A percentile compares a stretch with the other conserved stretches of the same genome.
These are phyloP conservation scores for Kandelia obovata DNA, from an alignment of 345 rosid genomes.

Conservation along the genomic window DNA sequence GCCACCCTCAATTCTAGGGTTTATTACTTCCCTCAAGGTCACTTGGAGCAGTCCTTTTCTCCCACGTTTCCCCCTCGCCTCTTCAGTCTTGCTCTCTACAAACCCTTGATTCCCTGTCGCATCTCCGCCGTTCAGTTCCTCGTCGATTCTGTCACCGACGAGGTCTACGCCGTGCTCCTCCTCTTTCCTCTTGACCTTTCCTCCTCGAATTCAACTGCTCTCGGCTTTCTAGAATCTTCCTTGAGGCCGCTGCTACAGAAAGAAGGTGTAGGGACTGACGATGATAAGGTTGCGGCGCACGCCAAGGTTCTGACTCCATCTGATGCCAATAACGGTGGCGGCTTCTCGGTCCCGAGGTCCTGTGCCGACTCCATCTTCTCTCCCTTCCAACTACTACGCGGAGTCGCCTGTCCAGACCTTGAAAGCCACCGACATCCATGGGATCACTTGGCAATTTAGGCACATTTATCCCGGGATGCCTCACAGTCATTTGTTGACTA, in stretches of 20 bases:
- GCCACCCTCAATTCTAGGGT: slow-evolving; percentile 63
- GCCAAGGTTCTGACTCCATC: slow-evolving; percentile 81
- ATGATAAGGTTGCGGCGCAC: slow-evolving; percentile 44
- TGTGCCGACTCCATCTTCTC: slow-evolving; percentile 92
- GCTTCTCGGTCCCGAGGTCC: slow-evolving; percentile 89
- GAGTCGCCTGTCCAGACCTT: slow-evolving; percentile 87
- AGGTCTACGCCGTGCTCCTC: slow-evolving; percentile 53
- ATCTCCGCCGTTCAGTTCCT: slow-evolving; percentile 52
- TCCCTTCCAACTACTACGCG: slow-evolving; percentile 56
- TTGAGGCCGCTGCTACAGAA: background rate
- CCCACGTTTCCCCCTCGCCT: slow-evolving; percentile 19
- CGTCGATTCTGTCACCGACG: slow-evolving; percentile 72
- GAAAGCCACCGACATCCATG: slow-evolving; percentile 62
- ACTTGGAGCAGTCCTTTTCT: slow-evolving; percentile 54
- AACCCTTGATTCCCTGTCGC: slow-evolving; percentile 38
- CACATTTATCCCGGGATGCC: slow-evolving; percentile 93
- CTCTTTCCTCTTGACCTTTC: slow-evolving; percentile 32
- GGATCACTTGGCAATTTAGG: slow-evolving; percentile 67
- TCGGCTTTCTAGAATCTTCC: slow-evolving; percentile 16
- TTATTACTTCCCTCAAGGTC: slow-evolving; percentile 87
- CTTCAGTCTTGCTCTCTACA: slow-evolving; percentile 25
- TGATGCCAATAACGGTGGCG: slow-evolving; percentile 95
- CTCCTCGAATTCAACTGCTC: background rate
- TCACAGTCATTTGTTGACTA: slow-evolving; percentile 76
- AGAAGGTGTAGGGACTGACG: background rate